Evolutionary conservation across 768 basidiomycete species (phyloP).

Genomic region (Sarcodon aspratus): DNA sequence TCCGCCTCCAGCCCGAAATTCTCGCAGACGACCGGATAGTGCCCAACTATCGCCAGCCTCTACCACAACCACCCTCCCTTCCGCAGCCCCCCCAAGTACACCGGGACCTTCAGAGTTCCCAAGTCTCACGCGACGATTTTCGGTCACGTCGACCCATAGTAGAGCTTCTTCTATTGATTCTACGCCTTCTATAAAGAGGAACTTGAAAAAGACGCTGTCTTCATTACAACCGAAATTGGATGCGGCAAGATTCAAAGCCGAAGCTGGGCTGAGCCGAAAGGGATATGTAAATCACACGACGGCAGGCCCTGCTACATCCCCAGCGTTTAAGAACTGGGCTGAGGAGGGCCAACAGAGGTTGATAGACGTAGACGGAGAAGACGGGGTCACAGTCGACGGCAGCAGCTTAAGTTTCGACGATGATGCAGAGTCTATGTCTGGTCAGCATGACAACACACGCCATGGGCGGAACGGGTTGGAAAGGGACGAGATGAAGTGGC

Average conservation of each 20-base stretch:
- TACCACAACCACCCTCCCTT: neutral
- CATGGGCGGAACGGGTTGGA: constrained; percentile 14
- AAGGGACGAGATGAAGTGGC: constrained; percentile 51
- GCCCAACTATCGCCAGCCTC: constrained; percentile 29
- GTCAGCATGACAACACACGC: neutral
- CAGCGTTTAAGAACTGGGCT: constrained; percentile 8
- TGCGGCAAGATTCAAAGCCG: constrained; percentile 58
- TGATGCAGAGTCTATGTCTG: constrained; percentile 5
- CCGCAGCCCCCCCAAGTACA: neutral
- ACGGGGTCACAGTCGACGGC: constrained; percentile 14
- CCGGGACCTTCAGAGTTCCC: constrained; percentile 1
- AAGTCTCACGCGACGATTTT: constrained; percentile 26
- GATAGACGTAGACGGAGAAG: constrained; percentile 24
- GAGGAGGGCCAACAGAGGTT: constrained; percentile 26
- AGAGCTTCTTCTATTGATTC: neutral
- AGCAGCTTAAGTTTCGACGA: constrained; percentile 8
- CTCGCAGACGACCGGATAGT: constrained; percentile 43
- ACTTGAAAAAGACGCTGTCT: constrained; percentile 32
- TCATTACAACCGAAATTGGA: constrained; percentile 44
- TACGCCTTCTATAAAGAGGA: neutral
- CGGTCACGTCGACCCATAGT: constrained; percentile 17
- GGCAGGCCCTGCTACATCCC: constrained; percentile 8
- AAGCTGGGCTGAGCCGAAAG: constrained; percentile 50
- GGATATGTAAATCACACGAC: constrained; percentile 39
- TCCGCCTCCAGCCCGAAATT: constrained; percentile 10